These are phyloP conservation scores for Diaporthe helianthi DNA, from an alignment of 2,329 filamentous ascomycete genomes.

Conservation along the genomic window DNA sequence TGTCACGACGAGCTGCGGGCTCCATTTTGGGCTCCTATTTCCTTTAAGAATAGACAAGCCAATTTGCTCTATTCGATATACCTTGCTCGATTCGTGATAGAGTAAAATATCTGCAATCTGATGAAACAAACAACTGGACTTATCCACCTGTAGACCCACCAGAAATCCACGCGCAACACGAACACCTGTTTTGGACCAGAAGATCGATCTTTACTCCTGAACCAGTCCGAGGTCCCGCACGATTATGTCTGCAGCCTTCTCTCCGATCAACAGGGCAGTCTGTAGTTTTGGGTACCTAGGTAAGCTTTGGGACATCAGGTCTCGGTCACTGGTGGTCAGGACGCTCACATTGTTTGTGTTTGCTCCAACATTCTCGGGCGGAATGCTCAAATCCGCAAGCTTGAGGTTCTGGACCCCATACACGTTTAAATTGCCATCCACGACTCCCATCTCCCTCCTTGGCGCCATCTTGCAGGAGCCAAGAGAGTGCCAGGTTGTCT, in stretches of 20 bases:
- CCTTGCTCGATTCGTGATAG: too few species aligned
- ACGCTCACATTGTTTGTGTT: slow-evolving; percentile 48
- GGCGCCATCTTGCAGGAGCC: slow-evolving; percentile 56
- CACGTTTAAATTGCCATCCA: slow-evolving; percentile 51
- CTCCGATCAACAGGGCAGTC: slow-evolving; percentile 51
- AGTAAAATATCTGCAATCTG: not conserved
- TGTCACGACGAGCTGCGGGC: too few species aligned
- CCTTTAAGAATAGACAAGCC: too few species aligned
- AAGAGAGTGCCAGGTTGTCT: slow-evolving; percentile 53
- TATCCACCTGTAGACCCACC: too few species aligned
- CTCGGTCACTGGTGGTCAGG: too few species aligned
- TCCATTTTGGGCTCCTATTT: too few species aligned
- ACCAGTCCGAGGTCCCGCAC: slow-evolving; percentile 28
- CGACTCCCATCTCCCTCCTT: slow-evolving; percentile 49
- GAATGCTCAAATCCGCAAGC: slow-evolving; percentile 48
- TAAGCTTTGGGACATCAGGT: slow-evolving; percentile 47
- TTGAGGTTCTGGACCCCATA: slow-evolving; percentile 52
- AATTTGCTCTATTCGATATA: too few species aligned
- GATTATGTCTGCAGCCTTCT: slow-evolving; percentile 48
- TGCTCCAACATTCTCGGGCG: slow-evolving; percentile 49
- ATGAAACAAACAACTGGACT: too few species aligned
- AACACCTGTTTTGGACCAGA: not conserved
- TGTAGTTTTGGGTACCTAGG: slow-evolving; percentile 43
- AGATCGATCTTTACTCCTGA: slow-evolving; percentile 21
- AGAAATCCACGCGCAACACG: not conserved